Base-by-base conservation (phyloP, 2,329 filamentous ascomycete genomes). In the Aureobasidium sp. region DNA sequence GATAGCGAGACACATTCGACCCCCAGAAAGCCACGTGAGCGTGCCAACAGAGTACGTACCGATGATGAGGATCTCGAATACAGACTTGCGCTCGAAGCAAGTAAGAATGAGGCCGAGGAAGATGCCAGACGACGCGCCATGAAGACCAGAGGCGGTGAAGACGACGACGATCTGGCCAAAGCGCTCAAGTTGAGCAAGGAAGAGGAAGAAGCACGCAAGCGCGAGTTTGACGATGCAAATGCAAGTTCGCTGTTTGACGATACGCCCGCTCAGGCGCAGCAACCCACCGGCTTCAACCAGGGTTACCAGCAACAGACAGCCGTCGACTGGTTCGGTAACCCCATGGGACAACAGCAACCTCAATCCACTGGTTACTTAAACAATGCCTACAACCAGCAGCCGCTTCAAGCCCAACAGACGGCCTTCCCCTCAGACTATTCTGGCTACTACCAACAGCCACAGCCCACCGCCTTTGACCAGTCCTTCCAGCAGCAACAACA, bases 291-390 rank as follows among this genome's bases (percentile, higher is more conserved):
- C 39, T 91, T 91, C 78, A 97, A 97, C 75, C 92, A 96, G 77
- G 93, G 93, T 50, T 99, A 99, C 71, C 92, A 97, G 78, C 94
- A 99, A 76, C 93, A 96, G 72, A 89, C 89, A 62, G 90, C 91
- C 13, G 94, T 99, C 21, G 94, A 99, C 76, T 97, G 95, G 85
- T 94, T 95, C 69, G 94, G 93, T 63, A 99, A 99, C 74, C 91
- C 92, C 13, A 88, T 97, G 69, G 90, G 93, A 62, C 86, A 85
- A 69, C 85, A 78, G 45, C 75, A 74, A 68, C 78, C 87, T 67
- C 86, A 92, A 73, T 82, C 79, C 59, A 88, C 85, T 14, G 85
- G 85, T 6, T 88, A 81, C 69, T 74, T 87, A 65, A 86, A 86
- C 74, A 86, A 84, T 67, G 83, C 85, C 64, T 88, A 88, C 70